Conservation (phyloP, 441 rosid species). For the Sinapis alba region DNA sequence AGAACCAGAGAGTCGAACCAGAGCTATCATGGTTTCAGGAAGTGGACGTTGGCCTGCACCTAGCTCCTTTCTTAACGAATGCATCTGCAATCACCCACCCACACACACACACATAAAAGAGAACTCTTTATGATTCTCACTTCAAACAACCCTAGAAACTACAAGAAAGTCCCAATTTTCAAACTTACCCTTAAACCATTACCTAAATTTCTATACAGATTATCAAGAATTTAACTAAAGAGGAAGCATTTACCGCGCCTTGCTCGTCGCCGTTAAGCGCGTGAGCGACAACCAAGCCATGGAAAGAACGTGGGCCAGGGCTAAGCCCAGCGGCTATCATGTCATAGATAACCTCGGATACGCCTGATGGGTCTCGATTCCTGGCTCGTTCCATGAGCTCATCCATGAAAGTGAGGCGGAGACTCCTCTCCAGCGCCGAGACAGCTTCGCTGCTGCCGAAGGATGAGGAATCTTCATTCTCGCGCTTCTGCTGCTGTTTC, state of each 20-base stretch:
- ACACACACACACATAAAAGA: slow-evolving; percentile 10
- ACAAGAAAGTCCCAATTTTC: no score
- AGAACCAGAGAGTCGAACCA: slow-evolving; percentile 73
- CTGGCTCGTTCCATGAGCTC: slow-evolving; percentile 85
- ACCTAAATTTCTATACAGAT: background rate
- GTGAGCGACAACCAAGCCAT: slow-evolving; percentile 82
- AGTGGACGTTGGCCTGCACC: slow-evolving; percentile 81
- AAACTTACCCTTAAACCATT: no score
- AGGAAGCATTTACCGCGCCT: slow-evolving; percentile 70
- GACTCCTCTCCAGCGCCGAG: slow-evolving; percentile 84
- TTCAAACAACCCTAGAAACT: no score
- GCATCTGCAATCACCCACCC: slow-evolving; percentile 76
- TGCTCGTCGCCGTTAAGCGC: slow-evolving; percentile 68
- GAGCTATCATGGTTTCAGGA: slow-evolving; percentile 77
- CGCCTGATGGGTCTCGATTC: slow-evolving; percentile 65
- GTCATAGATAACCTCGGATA: slow-evolving; percentile 80
- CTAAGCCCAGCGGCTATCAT: slow-evolving; percentile 93
- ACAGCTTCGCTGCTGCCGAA: slow-evolving; percentile 39
- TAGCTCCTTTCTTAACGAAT: slow-evolving; percentile 80
- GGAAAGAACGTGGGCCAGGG: slow-evolving; percentile 96
- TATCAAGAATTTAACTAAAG: background rate
- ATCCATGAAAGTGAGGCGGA: slow-evolving; percentile 89
- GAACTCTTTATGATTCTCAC: background rate
- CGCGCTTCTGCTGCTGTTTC: slow-evolving; percentile 44
- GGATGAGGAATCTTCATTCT: slow-evolving; percentile 32